Conservation (phyloP, 768 basidiomycete genomes). For the Russula ochroleuca region DNA sequence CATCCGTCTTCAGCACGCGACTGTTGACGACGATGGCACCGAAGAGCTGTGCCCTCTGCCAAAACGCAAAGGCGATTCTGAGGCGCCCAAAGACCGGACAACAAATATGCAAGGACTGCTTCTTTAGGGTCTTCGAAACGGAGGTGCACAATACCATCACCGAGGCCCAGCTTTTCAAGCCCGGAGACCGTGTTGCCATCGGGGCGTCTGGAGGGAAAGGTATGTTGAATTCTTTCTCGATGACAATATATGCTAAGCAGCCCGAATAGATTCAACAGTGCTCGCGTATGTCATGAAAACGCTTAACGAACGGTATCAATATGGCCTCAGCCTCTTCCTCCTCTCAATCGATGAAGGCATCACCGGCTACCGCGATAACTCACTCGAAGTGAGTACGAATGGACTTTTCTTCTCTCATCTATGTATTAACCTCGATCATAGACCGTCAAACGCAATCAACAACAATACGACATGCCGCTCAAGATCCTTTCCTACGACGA, state of each 20-base stretch:
- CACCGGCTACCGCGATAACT: conserved; percentile 96
- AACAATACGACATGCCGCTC: conserved; percentile 91
- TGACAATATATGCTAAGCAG: neutral
- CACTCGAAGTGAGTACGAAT: conserved; percentile 64
- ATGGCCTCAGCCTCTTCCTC: conserved; percentile 85
- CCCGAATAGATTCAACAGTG: conserved; percentile 83
- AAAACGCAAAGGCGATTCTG: conserved; percentile 74
- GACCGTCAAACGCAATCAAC: conserved; percentile 97
- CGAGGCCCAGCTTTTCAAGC: conserved; percentile 75
- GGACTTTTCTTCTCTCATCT: neutral
- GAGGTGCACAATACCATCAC: conserved; percentile 96
- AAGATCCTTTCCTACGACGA: conserved; percentile 96
- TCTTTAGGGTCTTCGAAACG: conserved; percentile 96
- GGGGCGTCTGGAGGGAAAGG: conserved; percentile 99
- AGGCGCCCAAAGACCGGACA: conserved; percentile 97
- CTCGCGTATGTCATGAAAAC: conserved; percentile 96
- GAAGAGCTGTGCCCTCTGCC: conserved; percentile 71
- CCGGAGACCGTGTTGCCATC: conserved; percentile 91
- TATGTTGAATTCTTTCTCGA: neutral
- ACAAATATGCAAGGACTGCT: conserved; percentile 94
- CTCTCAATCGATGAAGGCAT: conserved; percentile 99
- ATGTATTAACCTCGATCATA: conserved; percentile 33
- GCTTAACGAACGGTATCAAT: conserved; percentile 89
- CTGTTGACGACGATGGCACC: conserved; percentile 58
- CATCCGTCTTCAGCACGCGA: neutral